These are phyloP conservation scores for Sarocladium oryzae DNA, from an alignment of 2,329 filamentous ascomycete species.

Conservation along the genomic window DNA sequence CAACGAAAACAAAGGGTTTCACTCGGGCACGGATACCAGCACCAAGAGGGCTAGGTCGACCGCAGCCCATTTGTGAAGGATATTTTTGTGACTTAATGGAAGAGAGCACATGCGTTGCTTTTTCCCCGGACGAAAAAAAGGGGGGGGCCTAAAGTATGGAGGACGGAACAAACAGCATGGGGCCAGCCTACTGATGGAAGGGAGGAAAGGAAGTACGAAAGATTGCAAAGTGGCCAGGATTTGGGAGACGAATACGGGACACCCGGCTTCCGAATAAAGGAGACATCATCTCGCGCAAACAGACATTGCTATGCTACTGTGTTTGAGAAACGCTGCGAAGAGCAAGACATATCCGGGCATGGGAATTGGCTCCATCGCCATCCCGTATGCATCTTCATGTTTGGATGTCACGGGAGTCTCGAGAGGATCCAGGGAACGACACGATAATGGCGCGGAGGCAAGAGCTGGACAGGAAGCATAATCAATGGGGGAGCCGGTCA, in stretches of 20 bases:
- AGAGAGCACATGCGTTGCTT: constrained; percentile 3
- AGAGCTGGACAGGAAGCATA: neutral
- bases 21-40: neutral
- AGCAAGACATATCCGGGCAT: neutral
- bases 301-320: neutral
- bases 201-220: constrained; percentile 11
- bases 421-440: neutral
- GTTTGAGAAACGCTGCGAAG: neutral
- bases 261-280: neutral
- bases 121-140: neutral
- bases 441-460: neutral
- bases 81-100: constrained; percentile 4
- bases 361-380: neutral
- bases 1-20: neutral
- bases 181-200: neutral
- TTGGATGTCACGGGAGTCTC: constrained; percentile 1
- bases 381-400: neutral
- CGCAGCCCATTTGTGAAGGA: neutral
- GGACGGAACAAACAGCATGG: constrained; percentile 3
- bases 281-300: constrained; percentile 1
- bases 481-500: neutral
- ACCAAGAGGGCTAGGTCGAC: neutral
- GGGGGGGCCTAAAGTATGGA: neutral
- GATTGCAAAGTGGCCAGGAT: constrained; percentile 10
- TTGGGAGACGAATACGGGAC: constrained; percentile 2